Evolutionary conservation across 2,329 filamentous ascomycete genomes (phyloP).

Genomic region (Xylaria sp.): DNA sequence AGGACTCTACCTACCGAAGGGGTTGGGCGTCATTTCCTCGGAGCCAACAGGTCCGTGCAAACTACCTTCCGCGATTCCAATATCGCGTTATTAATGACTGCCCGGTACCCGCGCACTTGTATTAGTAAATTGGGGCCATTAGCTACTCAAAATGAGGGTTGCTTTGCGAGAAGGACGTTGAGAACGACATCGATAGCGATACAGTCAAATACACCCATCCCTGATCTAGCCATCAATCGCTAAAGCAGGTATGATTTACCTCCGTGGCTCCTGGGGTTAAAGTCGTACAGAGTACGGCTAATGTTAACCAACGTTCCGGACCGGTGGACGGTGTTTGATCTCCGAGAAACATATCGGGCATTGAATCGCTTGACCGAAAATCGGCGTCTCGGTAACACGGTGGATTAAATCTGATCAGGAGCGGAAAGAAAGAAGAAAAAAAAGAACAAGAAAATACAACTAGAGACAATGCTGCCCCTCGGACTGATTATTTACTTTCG

Average conservation of each 20-base stretch:
- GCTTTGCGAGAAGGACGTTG: neutral
- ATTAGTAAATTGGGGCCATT: slow-evolving; percentile 2
- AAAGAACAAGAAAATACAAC: too few species aligned
- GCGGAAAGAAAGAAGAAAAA: slow-evolving; percentile 11
- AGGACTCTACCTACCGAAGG: slow-evolving; percentile 12
- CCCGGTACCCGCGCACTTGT: slow-evolving; percentile 17
- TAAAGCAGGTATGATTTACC: neutral
- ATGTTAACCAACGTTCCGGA: neutral
- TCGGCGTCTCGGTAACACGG: slow-evolving; percentile 5
- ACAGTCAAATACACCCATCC: slow-evolving; percentile 2
- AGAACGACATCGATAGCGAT: neutral
- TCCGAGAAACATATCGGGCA: neutral
- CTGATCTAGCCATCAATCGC: neutral
- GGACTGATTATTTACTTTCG: neutral
- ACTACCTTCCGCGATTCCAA: slow-evolving; percentile 18
- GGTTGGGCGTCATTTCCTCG: slow-evolving; percentile 25
- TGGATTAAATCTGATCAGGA: slow-evolving; percentile 12
- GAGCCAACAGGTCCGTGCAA: slow-evolving; percentile 34
- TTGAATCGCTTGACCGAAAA: slow-evolving; percentile 6
- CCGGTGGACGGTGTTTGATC: slow-evolving; percentile 8
- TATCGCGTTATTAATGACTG: slow-evolving; percentile 24
- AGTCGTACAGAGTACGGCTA: neutral
- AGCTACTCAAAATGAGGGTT: slow-evolving; percentile 1
- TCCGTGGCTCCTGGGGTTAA: neutral
- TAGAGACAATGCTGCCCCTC: slow-evolving; percentile 9